Conservation (phyloP, 208 protist genomes). For the Acanthamoeba triangularis region DNA sequence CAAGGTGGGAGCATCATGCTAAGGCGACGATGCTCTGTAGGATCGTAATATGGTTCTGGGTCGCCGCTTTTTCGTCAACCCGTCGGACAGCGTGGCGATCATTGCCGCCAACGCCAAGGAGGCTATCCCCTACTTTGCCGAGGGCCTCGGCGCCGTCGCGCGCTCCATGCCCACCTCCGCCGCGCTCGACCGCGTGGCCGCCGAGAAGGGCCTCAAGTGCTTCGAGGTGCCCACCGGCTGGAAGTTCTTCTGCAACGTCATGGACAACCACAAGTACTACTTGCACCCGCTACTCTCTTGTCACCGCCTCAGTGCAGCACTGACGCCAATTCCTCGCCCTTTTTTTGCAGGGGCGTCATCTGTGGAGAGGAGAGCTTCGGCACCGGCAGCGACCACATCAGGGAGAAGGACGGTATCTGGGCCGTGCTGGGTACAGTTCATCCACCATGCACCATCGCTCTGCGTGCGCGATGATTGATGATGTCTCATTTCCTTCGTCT, state of each 20-base stretch:
- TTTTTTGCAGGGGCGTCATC: constrained; percentile 88
- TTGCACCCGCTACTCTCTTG: constrained; percentile 65
- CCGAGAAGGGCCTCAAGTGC: constrained; percentile 86
- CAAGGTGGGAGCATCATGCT: background rate
- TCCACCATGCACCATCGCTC: background rate
- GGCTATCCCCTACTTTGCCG: constrained; percentile 96
- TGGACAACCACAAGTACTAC: constrained; percentile 94
- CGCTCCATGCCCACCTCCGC: constrained; percentile 97
- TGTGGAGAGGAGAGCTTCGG: constrained; percentile 99
- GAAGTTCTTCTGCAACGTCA: constrained; percentile 99
- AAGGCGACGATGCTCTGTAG: constrained; percentile 38
- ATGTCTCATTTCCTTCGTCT: background rate
- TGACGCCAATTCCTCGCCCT: background rate
- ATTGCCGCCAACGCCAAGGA: constrained; percentile 95
- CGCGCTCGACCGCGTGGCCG: constrained; percentile 93
- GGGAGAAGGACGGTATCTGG: constrained; percentile 99
- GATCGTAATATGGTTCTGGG: constrained; percentile 99
- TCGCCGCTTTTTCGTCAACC: constrained; percentile 97
- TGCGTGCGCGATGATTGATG: background rate
- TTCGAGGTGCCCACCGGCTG: constrained; percentile 98
- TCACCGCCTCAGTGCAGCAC: too few species aligned
- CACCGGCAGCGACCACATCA: constrained; percentile 97
- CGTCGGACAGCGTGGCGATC: constrained; percentile 98
- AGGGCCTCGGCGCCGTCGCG: constrained; percentile 94
- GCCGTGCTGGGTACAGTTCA: constrained; percentile 93